Base-by-base conservation (phyloP, 2,329 filamentous ascomycete species). In the Phaeosphaeria sp. region DNA sequence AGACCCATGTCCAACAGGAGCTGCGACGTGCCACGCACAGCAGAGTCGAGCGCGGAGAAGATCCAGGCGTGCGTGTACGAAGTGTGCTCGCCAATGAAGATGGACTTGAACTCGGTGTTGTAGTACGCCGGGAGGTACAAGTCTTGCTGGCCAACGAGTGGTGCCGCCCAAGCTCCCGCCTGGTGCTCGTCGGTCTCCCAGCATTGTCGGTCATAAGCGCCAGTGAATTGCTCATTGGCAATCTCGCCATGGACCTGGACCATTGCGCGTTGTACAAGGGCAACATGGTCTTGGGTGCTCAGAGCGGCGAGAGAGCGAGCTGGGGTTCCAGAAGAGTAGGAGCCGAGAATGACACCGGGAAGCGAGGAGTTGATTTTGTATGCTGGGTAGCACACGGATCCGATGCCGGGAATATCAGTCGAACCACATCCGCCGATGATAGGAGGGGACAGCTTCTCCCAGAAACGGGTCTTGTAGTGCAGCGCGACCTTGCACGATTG, bases 61-160 rank as follows among this genome's bases (percentile, higher is more conserved):
- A 90, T 89, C 88, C 88, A 91, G 1, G 87, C 88, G 68, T 91
- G 89, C 0, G 89, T 92, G 69, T 88, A 90, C 6, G 83, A 86
- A 0, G 89, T 91, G 69, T 91, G 88, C 72, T 91, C 89, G 2
- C 78, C 49, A 1, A 89, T 79, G 57, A 91, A 90, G 33, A 91
- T 86, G n/a, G 88, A 87, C 48, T 88, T 86, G 61, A 83, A 83
- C 73, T 91, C 86, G 0, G 88, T 91, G 69, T 87, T 84, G 68
- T 89, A 91, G 68, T 90, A 92, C n/a, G 89, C 86, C 0, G 90
- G 89, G 8, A 92, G 78, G 64, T 89, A 92, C 22, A 91, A 69
- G 63, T 89, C 83, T 68, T 92, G 89, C 77, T 91, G 87, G 0
- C 88, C 88, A 0, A 87, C 79, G 0, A 80, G 75, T 0, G 89